Base-by-base conservation (phyloP, 306 rosid genomes). In the Biancaea sappan region DNA sequence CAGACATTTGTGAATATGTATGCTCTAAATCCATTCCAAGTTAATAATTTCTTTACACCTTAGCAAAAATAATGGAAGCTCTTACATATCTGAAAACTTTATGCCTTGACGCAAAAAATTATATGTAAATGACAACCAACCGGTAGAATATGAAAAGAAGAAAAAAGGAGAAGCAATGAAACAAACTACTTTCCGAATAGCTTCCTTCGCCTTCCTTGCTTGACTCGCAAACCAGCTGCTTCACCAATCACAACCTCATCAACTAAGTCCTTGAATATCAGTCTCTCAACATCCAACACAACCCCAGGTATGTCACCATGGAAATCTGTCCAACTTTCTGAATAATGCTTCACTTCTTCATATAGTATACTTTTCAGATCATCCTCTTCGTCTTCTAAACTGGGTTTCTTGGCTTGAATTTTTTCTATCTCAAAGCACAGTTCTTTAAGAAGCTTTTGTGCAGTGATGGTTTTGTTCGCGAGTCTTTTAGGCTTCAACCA, bases 391-490 rank as follows among this genome's bases (percentile, higher is more conserved):
- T 63, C 86, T 41, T 89, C 83, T 5, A 77, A 41, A 68, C 77
- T 69, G 72, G 71, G 64, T 38, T 85, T 84, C 81, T 81, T 80
- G 66, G 81, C 70, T 79, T 84, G 87, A 34, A 87, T 54, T 44
- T 84, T 85, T 71, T 87, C 92, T 53, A 87, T 79, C 75, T 82
- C 89, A 34, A 57, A 44, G 61, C 90, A 89, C 67, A 91, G 61
- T 37, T 89, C 91, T 84, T 82, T 91, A n/a, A 91, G 86, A 74
- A 91, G 85, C 77, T 79, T 89, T 69, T 87, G 95, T 53, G 92
- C 92, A 60, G 46, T 81, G 11, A 81, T 69, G 73, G 79, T 58
- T 63, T 79, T 81, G 81, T 77, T 85, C 22, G 84, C 76, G 18
- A 87, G 85, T 73, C 76, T 77, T 51, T 48, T 38, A 61, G 82